phyloP scores from a whole-genome alignment of 2,329 filamentous ascomycete species.

The Microcyclospora pomicola region DNA sequence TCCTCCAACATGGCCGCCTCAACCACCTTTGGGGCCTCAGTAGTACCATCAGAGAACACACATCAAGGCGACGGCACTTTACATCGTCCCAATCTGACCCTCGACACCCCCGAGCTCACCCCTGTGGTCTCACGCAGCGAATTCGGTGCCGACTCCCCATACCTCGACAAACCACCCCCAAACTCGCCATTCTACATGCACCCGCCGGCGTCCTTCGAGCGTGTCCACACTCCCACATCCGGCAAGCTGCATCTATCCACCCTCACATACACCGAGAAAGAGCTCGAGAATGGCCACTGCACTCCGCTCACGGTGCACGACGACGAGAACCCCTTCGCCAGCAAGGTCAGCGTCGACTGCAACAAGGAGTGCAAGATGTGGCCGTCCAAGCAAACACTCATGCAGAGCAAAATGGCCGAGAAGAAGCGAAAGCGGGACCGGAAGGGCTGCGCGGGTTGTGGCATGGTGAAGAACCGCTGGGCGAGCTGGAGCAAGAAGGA shows the following conservation, averaged over 20 bases:
- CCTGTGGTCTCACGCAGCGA: slow-evolving; percentile 20
- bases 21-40: slow-evolving; percentile 29
- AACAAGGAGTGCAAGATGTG: slow-evolving; percentile 39
- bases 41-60: slow-evolving; percentile 17
- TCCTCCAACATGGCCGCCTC: slow-evolving; percentile 1
- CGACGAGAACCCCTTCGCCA: slow-evolving; percentile 24
- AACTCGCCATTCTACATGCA: slow-evolving; percentile 37
- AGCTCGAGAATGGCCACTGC: slow-evolving; percentile 23
- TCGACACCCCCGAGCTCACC: slow-evolving; percentile 23
- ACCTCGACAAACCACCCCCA: slow-evolving; percentile 23
- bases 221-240: slow-evolving; percentile 15
- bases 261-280: slow-evolving; percentile 21
- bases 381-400: slow-evolving; percentile 35
- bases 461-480: slow-evolving; percentile 20
- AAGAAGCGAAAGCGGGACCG: slow-evolving; percentile 18
- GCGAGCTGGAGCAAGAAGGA: slow-evolving; percentile 29
- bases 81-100: slow-evolving; percentile 12
- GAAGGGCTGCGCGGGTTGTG: slow-evolving; percentile 24
- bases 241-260: slow-evolving; percentile 7
- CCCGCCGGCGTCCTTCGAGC: slow-evolving; percentile 31
- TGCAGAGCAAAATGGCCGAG: slow-evolving; percentile 27
- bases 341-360: slow-evolving; percentile 29
- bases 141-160: slow-evolving; percentile 12
- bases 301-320: slow-evolving; percentile 22
- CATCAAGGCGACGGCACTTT: slow-evolving; percentile 7